Percentiles rank a stretch among this genome's conserved stretches.
Conservation (phyloP, 2,329 filamentous ascomycete species). For the Dothistroma pini region DNA sequence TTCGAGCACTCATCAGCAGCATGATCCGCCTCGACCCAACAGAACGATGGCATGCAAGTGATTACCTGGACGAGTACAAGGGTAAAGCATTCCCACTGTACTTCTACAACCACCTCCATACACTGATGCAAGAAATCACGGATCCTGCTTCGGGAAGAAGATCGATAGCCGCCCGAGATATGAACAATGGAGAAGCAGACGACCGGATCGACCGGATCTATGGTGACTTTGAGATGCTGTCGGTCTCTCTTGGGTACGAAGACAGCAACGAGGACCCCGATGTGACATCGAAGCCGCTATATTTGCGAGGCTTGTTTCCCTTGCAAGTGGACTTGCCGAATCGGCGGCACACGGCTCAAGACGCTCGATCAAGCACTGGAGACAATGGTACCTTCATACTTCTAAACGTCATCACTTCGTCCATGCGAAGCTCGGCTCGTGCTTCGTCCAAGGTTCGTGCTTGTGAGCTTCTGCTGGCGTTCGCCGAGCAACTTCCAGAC, state of each 20-base stretch:
- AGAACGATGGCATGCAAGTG: slow-evolving; percentile 85
- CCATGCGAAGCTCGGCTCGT: slow-evolving; percentile 81
- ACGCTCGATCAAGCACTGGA: slow-evolving; percentile 55
- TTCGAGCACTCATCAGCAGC: slow-evolving; percentile 84
- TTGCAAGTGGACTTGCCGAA: slow-evolving; percentile 83
- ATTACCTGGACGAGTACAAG: slow-evolving; percentile 90
- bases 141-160: slow-evolving; percentile 79
- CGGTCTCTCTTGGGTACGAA: slow-evolving; percentile 81
- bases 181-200: slow-evolving; percentile 81
- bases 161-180: slow-evolving; percentile 62
- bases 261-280: slow-evolving; percentile 42
- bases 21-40: slow-evolving; percentile 97
- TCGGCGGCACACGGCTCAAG: slow-evolving; percentile 67
- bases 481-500: slow-evolving; percentile 85
- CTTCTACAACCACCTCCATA: slow-evolving; percentile 95
- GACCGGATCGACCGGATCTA: slow-evolving; percentile 92
- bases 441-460: slow-evolving; percentile 83
- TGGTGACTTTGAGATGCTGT: slow-evolving; percentile 95
- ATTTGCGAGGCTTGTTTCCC: slow-evolving; percentile 65
- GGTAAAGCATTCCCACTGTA: slow-evolving; percentile 91
- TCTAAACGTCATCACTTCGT: slow-evolving; percentile 81
- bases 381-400: slow-evolving; percentile 95
- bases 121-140: slow-evolving; percentile 95
- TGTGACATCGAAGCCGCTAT: slow-evolving; percentile 24
- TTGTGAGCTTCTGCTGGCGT: slow-evolving; percentile 86